These are phyloP conservation scores for Blastobotrys chiropterorum DNA, from an alignment of 805 yeast species.

Conservation along the genomic window DNA sequence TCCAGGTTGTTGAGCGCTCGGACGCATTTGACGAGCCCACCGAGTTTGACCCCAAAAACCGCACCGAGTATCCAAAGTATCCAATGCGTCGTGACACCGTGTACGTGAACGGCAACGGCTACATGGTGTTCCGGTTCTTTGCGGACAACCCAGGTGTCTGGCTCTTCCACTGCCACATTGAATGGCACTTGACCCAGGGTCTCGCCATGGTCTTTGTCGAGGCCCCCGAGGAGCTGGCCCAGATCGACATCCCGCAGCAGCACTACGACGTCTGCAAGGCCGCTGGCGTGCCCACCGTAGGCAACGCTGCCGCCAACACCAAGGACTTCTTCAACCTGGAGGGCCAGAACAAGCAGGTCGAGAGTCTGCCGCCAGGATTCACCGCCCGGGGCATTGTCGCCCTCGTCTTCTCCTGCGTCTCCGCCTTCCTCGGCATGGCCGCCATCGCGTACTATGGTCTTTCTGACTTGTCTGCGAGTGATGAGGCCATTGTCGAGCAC, in stretches of 20 bases:
- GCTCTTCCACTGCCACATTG: conserved; percentile 98
- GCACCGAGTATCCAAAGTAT: conserved; percentile 53
- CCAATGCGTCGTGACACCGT: conserved; percentile 85
- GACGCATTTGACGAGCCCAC: conserved; percentile 50
- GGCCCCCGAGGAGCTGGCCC: conserved; percentile 61
- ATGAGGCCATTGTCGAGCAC: conserved; percentile 52
- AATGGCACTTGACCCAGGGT: conserved; percentile 97
- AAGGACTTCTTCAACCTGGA: conserved; percentile 56
- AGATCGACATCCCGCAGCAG: conserved; percentile 56
- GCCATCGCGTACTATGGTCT: conserved; percentile 79
- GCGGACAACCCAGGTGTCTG: conserved; percentile 98
- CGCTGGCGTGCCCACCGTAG: conserved; percentile 47
- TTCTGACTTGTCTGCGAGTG: conserved; percentile 69
- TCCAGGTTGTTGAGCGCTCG: conserved; percentile 77
- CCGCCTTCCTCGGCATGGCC: conserved; percentile 77
- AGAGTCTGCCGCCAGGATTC: conserved; percentile 76
- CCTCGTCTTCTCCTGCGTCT: conserved; percentile 77
- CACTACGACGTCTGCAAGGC: conserved; percentile 55
- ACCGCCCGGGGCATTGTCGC: conserved; percentile 95
- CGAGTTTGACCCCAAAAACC: conserved; percentile 47
- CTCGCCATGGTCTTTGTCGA: conserved; percentile 75
- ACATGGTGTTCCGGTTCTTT: conserved; percentile 77
- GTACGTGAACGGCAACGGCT: conserved; percentile 75
- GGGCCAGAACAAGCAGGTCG: conserved; percentile 68
- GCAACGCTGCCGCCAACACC: conserved; percentile 88